Percentiles rank a stretch among this genome's conserved stretches.
These are phyloP conservation scores for Pelargonium citronellum DNA, from an alignment of 441 rosid species.

Conservation along the genomic window DNA sequence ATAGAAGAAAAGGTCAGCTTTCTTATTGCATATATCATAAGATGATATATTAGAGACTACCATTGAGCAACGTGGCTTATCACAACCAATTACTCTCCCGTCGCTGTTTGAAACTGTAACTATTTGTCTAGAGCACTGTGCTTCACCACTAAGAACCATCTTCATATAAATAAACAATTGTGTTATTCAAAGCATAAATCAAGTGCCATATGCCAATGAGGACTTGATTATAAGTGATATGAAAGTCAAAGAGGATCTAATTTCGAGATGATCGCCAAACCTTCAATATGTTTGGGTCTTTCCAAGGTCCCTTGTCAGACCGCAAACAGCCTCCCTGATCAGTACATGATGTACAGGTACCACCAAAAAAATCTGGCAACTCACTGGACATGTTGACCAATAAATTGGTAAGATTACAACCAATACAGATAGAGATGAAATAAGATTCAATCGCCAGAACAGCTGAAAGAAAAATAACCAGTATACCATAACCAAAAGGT, in stretches of 20 bases:
- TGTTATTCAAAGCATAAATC: conserved; percentile 8
- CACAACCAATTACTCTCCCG: conserved; percentile 86
- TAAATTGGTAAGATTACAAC: not conserved
- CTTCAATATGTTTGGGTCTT: conserved; percentile 79
- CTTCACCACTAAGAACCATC: conserved; percentile 85
- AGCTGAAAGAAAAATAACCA: not conserved
- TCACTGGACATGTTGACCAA: conserved; percentile 44
- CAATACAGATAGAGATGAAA: conserved; percentile 12
- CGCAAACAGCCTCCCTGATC: conserved; percentile 93
- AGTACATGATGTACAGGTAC: conserved; percentile 76
- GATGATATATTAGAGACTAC: conserved; percentile 30
- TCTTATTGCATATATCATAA: not conserved
- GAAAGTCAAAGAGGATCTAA: conserved; percentile 1
- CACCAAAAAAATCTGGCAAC: conserved; percentile 94
- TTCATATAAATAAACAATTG: conserved; percentile 28
- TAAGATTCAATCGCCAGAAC: not conserved
- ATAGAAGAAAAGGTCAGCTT: conserved; percentile 4
- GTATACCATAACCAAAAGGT: not conserved
- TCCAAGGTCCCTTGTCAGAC: conserved; percentile 99
- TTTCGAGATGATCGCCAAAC: conserved; percentile 25
- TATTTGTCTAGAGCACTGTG: conserved; percentile 70
- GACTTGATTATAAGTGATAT: not conserved
- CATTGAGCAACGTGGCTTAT: conserved; percentile 69
- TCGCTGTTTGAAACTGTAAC: conserved; percentile 85
- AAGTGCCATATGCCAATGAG: conserved; percentile 3